Base-by-base conservation (phyloP, 176 grass and related monocot genomes). In the Chrysopogon serrulatus region DNA sequence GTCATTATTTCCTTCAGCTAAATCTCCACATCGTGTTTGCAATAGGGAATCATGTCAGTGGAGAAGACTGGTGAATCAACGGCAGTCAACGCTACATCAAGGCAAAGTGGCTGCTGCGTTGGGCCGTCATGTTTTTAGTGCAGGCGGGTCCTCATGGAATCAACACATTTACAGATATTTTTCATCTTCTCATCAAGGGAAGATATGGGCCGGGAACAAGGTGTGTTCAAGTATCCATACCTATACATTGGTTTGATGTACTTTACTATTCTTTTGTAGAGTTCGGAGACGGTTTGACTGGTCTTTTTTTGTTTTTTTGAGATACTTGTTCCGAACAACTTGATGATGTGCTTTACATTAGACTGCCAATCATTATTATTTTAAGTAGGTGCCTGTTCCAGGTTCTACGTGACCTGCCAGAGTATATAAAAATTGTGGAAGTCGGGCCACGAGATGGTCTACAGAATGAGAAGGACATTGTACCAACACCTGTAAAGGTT, bases 361-460 rank as follows among this genome's bases (percentile, higher is more conserved):
- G 21, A 65, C 28, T 62, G 65, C 61, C 19, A 81, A 37, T 68
- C n/a, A 60, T 47, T 23, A 23, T 53, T 32, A 23, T 14, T 69
- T 79, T 54, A 13, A 61, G 33, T 8, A 21, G 57, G n/a, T 16
- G 11, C 37, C 11, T 9, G 15, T 88, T 86, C 60, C 79, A 98
- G 95, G 72, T 95, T 41, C 51, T 91, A 36, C 65, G n/a, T 75
- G 88, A 10, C 28, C 57, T 95, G 9, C 90, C 95, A 36, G 79
- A 23, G n/a, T 76, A 28, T 79, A 92, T 98, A 65, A 93, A 95
- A 86, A 91, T 98, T 92, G 92, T 95, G 36, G 95, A 98, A 88
- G 95, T 93, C 83, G 95, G 95, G 31, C 90, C 90, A 10, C 92
- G 95, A 78, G 95, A 98, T 93, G 95, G 95, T 47, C 79, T 98